Evolutionary conservation across 129 eudicot species (phyloP).

Genomic region (Helianthus annuus): DNA sequence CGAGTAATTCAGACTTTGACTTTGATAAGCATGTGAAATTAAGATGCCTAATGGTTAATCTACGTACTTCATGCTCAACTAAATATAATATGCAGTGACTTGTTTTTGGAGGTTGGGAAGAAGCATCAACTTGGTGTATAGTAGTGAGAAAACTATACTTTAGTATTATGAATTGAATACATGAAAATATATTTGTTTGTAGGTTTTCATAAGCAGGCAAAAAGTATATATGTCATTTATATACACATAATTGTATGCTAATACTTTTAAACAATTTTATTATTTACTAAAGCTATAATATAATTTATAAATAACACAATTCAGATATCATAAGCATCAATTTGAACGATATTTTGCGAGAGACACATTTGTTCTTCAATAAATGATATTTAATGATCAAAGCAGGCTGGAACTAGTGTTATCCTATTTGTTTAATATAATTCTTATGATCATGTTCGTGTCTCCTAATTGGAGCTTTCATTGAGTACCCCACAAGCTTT

Average conservation of each 20-base stretch:
- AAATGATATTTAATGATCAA: background rate
- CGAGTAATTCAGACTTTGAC: background rate
- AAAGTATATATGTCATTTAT: no score
- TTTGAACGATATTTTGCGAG: no score
- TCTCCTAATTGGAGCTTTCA: background rate
- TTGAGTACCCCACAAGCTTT: conserved; percentile 4
- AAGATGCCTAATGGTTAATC: background rate
- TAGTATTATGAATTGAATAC: background rate
- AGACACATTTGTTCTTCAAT: no score
- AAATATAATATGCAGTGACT: background rate
- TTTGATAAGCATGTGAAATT: background rate
- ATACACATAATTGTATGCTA: no score
- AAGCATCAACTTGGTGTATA: background rate
- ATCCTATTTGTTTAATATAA: background rate
- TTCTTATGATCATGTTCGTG: background rate
- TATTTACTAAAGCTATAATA: no score
- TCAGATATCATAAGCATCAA: no score
- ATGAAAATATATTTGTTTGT: no score
- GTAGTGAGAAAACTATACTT: background rate
- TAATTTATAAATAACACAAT: no score
- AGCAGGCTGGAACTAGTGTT: background rate
- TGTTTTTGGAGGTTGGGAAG: background rate
- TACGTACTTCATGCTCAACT: background rate
- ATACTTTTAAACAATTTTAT: no score
- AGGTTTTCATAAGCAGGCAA: no score